phyloP scores from a whole-genome alignment of 352 stramenopile genomes.

The Pythium sukuiense region DNA sequence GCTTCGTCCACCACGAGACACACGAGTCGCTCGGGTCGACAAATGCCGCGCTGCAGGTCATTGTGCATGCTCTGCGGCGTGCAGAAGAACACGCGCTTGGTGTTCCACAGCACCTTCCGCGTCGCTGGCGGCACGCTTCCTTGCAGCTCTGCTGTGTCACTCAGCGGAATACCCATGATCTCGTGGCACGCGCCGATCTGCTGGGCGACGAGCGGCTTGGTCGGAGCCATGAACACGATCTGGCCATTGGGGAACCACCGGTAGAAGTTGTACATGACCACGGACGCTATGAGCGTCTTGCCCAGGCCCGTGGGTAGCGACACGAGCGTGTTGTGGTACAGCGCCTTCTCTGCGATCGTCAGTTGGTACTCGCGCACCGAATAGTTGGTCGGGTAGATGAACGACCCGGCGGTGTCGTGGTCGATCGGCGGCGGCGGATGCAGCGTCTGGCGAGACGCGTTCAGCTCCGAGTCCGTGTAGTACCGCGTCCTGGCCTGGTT shows the following conservation, averaged over 20 bases:
- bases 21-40: slow-evolving; percentile 83
- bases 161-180: slow-evolving; percentile 93
- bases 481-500: slow-evolving; percentile 56
- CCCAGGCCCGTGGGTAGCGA: slow-evolving; percentile 98
- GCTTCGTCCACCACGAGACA: slow-evolving; percentile 98
- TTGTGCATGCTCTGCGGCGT: slow-evolving; percentile 98
- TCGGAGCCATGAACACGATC: slow-evolving; percentile 98
- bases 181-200: slow-evolving; percentile 97
- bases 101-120: slow-evolving; percentile 88
- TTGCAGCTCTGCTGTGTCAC: slow-evolving; percentile 82
- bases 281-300: slow-evolving; percentile 99
- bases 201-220: slow-evolving; percentile 96
- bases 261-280: slow-evolving; percentile 99
- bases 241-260: slow-evolving; percentile 95
- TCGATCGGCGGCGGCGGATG: slow-evolving; percentile 57
- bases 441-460: slow-evolving; percentile 12
- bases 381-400: slow-evolving; percentile 91
- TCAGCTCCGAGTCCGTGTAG: slow-evolving; percentile 28
- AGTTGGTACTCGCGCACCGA: slow-evolving; percentile 94
- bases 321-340: slow-evolving; percentile 98
- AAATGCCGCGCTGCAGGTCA: slow-evolving; percentile 89
- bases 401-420: slow-evolving; percentile 55
- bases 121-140: slow-evolving; percentile 69
- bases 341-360: slow-evolving; percentile 89
- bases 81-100: slow-evolving; percentile 97